A percentile compares a stretch with the other conserved stretches of the same genome.
These are phyloP conservation scores for Beauveria bassiana DNA, from an alignment of 2,329 filamentous ascomycete species.

Conservation along the genomic window DNA sequence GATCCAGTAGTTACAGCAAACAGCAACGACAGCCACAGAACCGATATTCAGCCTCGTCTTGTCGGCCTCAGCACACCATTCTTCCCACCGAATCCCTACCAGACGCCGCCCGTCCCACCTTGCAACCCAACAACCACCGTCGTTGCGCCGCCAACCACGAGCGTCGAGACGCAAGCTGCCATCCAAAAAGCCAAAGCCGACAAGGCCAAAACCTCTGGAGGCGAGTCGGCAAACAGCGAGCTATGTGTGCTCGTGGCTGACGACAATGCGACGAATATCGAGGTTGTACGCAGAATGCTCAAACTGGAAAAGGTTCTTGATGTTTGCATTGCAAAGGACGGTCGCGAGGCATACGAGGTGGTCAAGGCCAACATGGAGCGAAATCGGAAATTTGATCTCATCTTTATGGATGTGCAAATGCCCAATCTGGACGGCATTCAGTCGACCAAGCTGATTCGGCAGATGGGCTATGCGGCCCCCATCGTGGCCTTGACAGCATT, in stretches of 20 bases:
- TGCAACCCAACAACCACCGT: background rate
- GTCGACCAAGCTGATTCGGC: conserved; percentile 74
- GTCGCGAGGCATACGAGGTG: conserved; percentile 78
- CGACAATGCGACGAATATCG: conserved; percentile 50
- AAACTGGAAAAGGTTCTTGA: conserved; percentile 78
- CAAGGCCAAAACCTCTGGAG: conserved; percentile 54
- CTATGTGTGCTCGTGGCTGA: conserved; percentile 83
- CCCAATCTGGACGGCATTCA: conserved; percentile 86
- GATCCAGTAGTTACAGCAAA: conserved; percentile 8
- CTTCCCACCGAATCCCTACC: conserved; percentile 46
- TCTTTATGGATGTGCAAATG: conserved; percentile 97
- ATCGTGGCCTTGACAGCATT: conserved; percentile 91
- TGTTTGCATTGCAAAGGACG: conserved; percentile 79
- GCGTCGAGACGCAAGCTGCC: conserved; percentile 53
- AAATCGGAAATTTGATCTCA: conserved; percentile 68
- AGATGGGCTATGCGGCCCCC: conserved; percentile 78
- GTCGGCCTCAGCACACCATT: conserved; percentile 79
- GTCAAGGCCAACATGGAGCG: conserved; percentile 76
- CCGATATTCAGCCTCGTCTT: conserved; percentile 57
- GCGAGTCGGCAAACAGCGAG: conserved; percentile 46
- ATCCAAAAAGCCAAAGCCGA: conserved; percentile 56
- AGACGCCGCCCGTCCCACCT: background rate
- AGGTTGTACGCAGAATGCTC: conserved; percentile 54
- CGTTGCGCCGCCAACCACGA: conserved; percentile 19
- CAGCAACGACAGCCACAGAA: conserved; percentile 40